phyloP scores from a whole-genome alignment of 192 early-diverging fungal genomes.

The Linnemannia schmuckeri region DNA sequence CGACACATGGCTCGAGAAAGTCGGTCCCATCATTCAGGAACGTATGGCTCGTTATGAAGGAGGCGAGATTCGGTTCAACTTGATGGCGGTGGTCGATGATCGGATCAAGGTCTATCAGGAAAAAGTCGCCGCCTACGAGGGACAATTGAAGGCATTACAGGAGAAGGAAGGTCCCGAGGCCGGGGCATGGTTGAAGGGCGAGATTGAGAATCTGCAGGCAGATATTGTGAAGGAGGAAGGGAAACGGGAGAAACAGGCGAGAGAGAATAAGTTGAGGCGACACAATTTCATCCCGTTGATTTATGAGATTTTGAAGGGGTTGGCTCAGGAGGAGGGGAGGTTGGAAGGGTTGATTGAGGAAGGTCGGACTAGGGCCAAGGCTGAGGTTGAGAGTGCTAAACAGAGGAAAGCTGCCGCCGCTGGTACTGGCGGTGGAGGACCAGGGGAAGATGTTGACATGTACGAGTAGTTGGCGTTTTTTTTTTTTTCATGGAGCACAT shows the following conservation, averaged over 20 bases:
- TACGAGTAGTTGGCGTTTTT: background rate
- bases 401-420: conserved; percentile 35
- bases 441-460: conserved; percentile 29
- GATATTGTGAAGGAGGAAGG: conserved; percentile 70
- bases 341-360: conserved; percentile 64
- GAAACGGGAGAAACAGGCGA: conserved; percentile 61
- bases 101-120: conserved; percentile 68
- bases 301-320: conserved; percentile 72
- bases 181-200: conserved; percentile 61
- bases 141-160: conserved; percentile 61
- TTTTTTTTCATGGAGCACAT: too few species aligned
- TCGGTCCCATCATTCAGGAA: conserved; percentile 73
- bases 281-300: conserved; percentile 86
- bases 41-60: conserved; percentile 73
- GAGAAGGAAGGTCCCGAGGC: conserved; percentile 51
- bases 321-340: conserved; percentile 69
- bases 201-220: conserved; percentile 65
- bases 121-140: conserved; percentile 62
- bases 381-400: conserved; percentile 41
- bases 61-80: conserved; percentile 81
- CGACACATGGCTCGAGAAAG: conserved; percentile 75
- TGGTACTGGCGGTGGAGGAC: background rate
- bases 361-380: conserved; percentile 61
- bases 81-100: conserved; percentile 83
- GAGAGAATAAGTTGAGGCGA: conserved; percentile 77